Evolutionary conservation across 164 flowering plant species (phyloP), one percentile per base, ranked within the genome.

Genomic region (Aristolochia fimbriata): DNA sequence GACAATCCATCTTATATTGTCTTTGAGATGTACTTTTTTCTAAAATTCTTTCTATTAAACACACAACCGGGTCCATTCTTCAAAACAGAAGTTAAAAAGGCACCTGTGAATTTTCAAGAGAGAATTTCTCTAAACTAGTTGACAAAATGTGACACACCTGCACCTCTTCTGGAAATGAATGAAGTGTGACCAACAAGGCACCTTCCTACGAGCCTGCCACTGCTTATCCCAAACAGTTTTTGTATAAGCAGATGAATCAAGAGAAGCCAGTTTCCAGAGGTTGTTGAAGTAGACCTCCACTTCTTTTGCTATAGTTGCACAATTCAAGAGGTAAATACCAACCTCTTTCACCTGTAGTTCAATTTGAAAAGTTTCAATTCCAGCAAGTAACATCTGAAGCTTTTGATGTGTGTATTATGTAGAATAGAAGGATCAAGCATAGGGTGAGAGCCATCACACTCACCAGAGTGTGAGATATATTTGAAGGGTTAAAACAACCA

Each of bases 101-200:
- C 43, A 37, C 43, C 43, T 37, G 9, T 37, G 43, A 10, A 37
- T 37, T 37, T 10, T 49, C 19, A n/a, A 49, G 20, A 16, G 21
- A 53, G 25, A 53, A 20, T 53, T 21, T 23, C 27, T 14, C 11
- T 24, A 7, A 53, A 53, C 27, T 23, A 21, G 30, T 2, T 7
- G 16, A 41, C 15, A 62, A 52, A 52, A 27, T 52, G 30, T 54
- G n/a, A 41, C 74, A 43, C 78, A 88, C 96, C 85, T 88, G 86
- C 96, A 92, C 62, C 90, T 80, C 59, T 57, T 65, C 52, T 76
- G 59, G 16, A 67, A 49, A 16, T 68, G 56, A 41, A 89, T 47
- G 61, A 87, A 92, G 77, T 85, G 88, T n/a, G 98, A 92, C 98
- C 98, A 92, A 65, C 98, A 92, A 48, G 98, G 98, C 63, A 88